A percentile compares a stretch with the other conserved stretches of the same genome.
Evolutionary conservation across 129 eudicot species (phyloP).

Genomic region (Helichrysum umbraculigerum): DNA sequence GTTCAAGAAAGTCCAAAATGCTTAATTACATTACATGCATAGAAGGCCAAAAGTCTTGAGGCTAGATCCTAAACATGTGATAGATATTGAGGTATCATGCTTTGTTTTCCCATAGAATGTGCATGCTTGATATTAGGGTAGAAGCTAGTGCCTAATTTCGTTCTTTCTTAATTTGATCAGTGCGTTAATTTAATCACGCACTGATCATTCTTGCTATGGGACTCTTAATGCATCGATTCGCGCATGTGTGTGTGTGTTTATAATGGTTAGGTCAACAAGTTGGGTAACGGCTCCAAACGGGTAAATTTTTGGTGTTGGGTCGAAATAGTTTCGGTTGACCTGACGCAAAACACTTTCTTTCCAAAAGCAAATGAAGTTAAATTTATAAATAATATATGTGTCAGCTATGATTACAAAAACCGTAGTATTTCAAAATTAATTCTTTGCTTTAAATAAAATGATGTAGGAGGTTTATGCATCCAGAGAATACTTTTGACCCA

Average conservation of each 20-base stretch:
- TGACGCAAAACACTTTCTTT: not conserved
- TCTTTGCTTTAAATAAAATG: not conserved
- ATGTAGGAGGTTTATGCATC: not conserved
- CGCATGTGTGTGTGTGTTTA: too few relatives aligned
- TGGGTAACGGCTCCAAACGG: not conserved
- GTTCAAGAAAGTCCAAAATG: not conserved
- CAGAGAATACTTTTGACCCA: not conserved
- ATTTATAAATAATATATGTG: not conserved
- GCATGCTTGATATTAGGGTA: not conserved
- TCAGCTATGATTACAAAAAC: not conserved
- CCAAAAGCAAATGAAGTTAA: too few relatives aligned
- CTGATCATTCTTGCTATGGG: not conserved
- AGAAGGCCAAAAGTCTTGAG: not conserved
- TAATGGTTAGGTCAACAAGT: not conserved
- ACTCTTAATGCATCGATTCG: not conserved
- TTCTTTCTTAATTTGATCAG: not conserved
- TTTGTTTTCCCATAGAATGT: not conserved
- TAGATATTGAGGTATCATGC: not conserved
- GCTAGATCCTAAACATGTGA: not conserved
- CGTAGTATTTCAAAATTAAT: not conserved
- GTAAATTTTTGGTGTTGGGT: not conserved
- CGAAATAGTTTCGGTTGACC: not conserved
- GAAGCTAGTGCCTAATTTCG: not conserved
- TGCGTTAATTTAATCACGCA: not conserved
- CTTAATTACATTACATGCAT: not conserved